Percentiles rank a stretch among this genome's conserved stretches.
phyloP scores from a whole-genome alignment of 257 asterid genomes.

The Ilex aquifolium region DNA sequence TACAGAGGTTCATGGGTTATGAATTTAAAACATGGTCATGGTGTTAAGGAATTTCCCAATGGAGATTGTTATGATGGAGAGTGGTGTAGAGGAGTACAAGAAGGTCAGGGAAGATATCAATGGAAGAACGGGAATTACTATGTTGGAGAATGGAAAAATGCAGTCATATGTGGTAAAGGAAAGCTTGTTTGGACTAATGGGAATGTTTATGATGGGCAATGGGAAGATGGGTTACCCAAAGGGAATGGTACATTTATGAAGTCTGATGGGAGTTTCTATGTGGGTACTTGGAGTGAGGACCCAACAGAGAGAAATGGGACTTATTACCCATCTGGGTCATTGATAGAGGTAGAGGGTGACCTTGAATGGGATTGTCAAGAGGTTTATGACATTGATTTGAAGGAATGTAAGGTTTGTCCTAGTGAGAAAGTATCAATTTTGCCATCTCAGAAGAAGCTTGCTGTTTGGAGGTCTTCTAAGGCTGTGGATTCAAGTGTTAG shows the following conservation, averaged over 20 bases:
- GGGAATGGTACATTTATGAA: constrained; percentile 57
- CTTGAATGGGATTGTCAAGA: constrained; percentile 81
- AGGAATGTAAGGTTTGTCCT: constrained; percentile 50
- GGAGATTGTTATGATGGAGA: constrained; percentile 81
- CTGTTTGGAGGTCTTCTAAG: constrained; percentile 56
- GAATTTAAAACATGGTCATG: constrained; percentile 75
- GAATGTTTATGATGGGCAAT: constrained; percentile 57
- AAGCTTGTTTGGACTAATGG: constrained; percentile 55
- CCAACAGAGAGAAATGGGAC: constrained; percentile 65
- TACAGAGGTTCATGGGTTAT: constrained; percentile 79
- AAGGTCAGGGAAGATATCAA: constrained; percentile 62
- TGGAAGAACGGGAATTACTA: constrained; percentile 70
- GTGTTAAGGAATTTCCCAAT: constrained; percentile 53
- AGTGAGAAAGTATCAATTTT: constrained; percentile 56
- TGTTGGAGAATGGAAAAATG: constrained; percentile 74
- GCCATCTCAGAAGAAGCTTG: constrained; percentile 87
- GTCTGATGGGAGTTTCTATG: constrained; percentile 75
- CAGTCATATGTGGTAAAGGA: constrained; percentile 59
- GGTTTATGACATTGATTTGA: constrained; percentile 48
- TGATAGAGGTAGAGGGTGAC: constrained; percentile 39
- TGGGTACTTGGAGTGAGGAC: constrained; percentile 75
- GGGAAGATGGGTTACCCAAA: constrained; percentile 80
- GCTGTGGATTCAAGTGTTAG: constrained; percentile 25
- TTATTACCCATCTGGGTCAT: constrained; percentile 57
- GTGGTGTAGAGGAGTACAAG: constrained; percentile 78